A percentile compares a stretch with the other conserved stretches of the same genome.
These are phyloP conservation scores for Venturia asperata DNA, from an alignment of 2,329 filamentous ascomycete species.

Conservation along the genomic window DNA sequence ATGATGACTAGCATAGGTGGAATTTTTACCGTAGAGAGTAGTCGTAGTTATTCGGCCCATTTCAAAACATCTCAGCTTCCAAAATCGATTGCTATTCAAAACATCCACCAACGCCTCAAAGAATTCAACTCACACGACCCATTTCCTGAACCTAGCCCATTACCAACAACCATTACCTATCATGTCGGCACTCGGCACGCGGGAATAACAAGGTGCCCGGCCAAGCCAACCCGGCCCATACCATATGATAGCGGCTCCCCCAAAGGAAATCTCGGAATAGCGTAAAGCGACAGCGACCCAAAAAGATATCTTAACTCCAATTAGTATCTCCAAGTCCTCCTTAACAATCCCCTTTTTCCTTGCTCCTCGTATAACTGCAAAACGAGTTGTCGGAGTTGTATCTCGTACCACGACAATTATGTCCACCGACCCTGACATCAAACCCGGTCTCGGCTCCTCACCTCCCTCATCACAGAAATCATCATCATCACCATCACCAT, in stretches of 20 bases:
- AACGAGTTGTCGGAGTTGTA: no score
- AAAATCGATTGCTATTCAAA: no score
- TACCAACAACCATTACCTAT: neutral
- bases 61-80: no score
- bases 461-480: neutral
- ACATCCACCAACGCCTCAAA: no score
- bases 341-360: neutral
- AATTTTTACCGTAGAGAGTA: no score
- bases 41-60: no score
- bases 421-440: neutral
- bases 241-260: neutral
- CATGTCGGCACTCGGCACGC: constrained; percentile 11
- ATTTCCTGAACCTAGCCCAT: neutral
- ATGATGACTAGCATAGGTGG: no score
- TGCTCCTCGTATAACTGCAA: neutral
- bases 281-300: neutral
- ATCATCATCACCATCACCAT: neutral
- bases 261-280: neutral
- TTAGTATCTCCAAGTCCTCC: neutral
- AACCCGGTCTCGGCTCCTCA: neutral
- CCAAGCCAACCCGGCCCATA: no score
- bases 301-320: neutral
- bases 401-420: neutral
- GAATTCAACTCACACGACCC: no score
- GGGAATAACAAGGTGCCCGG: neutral